Percentiles rank a stretch among this genome's conserved stretches.
phyloP scores from a whole-genome alignment of 352 stramenopile species.

The Phytophthora hybrid region DNA sequence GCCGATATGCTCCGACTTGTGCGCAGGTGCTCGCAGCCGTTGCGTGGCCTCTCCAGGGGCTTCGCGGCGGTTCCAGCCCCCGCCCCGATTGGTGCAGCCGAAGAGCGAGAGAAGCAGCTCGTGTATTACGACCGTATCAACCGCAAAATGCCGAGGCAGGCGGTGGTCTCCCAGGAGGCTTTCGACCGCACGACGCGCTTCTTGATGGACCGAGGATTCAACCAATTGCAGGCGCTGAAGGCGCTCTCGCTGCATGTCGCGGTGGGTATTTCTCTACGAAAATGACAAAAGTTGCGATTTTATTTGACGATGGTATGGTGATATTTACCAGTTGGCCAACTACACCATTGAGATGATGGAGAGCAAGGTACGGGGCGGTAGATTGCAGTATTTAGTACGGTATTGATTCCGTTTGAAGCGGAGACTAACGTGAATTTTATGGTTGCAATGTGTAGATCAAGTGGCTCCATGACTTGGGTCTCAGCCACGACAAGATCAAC shows the following conservation, averaged over 20 bases:
- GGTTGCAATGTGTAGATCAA: conserved; percentile 28
- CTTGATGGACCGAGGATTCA: conserved; percentile 43
- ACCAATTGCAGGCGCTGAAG: conserved; percentile 39
- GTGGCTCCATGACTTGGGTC: conserved; percentile 42
- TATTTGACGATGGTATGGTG: background rate
- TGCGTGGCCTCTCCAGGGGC: conserved; percentile 10
- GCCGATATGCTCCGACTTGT: conserved; percentile 17
- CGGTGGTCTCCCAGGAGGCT: conserved; percentile 29
- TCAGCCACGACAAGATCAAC: conserved; percentile 43
- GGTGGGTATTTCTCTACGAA: conserved; percentile 20
- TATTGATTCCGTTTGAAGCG: background rate
- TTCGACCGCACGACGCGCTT: conserved; percentile 44
- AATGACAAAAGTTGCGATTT: background rate
- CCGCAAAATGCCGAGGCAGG: conserved; percentile 42
- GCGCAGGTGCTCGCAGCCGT: background rate
- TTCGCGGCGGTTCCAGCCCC: conserved; percentile 16
- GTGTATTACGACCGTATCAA: conserved; percentile 51
- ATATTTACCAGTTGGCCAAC: conserved; percentile 29
- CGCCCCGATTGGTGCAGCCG: background rate
- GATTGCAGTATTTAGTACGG: background rate
- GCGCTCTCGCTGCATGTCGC: conserved; percentile 45
- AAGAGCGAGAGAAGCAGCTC: conserved; percentile 13
- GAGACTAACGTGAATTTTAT: background rate
- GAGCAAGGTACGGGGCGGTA: conserved; percentile 39
- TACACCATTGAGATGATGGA: conserved; percentile 48